A percentile compares a stretch with the other conserved stretches of the same genome.
Conservation (phyloP, 208 protist genomes). For the Acanthamoeba sp. region DNA sequence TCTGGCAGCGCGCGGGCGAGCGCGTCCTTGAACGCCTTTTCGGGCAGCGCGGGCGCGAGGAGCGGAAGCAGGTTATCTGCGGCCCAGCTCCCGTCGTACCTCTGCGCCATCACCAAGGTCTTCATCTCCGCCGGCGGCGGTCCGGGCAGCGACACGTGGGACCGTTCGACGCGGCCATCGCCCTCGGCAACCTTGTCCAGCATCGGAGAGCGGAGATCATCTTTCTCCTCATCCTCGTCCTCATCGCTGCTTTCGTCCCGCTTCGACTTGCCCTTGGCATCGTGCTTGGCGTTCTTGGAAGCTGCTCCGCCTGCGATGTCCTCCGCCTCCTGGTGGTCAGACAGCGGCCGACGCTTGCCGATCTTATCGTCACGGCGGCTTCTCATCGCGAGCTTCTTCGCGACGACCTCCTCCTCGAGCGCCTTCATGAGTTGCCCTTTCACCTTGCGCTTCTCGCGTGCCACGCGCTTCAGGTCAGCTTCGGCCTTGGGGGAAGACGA, state of each 20-base stretch:
- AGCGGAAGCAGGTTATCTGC: neutral
- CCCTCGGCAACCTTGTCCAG: too few species aligned
- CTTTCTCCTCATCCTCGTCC: neutral
- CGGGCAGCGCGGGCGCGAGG: neutral
- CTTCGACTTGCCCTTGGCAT: neutral
- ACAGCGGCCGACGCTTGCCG: too few species aligned
- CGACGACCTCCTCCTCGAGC: neutral
- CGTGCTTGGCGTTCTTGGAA: too few species aligned
- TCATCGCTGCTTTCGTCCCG: neutral
- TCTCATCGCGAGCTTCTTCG: neutral
- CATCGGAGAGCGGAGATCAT: too few species aligned
- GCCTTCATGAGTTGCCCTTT: neutral
- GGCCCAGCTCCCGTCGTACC: slow-evolving; percentile 21
- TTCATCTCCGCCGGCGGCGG: slow-evolving; percentile 19
- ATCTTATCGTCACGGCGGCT: neutral
- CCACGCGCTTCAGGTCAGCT: neutral
- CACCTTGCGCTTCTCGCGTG: neutral
- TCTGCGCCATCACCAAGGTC: neutral
- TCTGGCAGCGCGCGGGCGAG: neutral
- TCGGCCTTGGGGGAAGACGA: neutral
- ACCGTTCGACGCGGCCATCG: neutral
- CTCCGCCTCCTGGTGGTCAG: neutral
- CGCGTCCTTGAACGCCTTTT: slow-evolving; percentile 22
- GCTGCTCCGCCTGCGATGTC: too few species aligned
- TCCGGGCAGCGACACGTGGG: neutral